Conservation (phyloP, 164 flowering plant species). For the Hamamelis virginiana region DNA sequence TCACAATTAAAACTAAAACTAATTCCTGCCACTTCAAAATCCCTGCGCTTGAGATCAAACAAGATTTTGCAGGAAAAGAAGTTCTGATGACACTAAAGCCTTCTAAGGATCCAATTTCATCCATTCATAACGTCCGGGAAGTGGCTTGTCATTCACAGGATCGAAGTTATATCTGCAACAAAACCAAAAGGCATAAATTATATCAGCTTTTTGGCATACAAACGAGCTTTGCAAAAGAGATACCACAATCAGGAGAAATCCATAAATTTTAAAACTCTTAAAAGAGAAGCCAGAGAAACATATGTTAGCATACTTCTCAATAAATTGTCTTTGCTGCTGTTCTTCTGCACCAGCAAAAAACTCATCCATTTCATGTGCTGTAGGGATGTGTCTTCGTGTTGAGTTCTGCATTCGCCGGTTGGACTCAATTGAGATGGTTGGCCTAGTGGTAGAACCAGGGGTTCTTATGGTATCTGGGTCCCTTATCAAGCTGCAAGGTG, state of each 20-base stretch:
- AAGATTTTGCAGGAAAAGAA: constrained; percentile 28
- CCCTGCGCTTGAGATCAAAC: constrained; percentile 23
- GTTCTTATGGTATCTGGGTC: constrained; percentile 37
- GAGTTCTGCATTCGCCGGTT: constrained; percentile 19
- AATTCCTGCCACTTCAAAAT: constrained; percentile 28
- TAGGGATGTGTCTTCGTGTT: constrained; percentile 28
- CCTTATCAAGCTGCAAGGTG: constrained; percentile 50
- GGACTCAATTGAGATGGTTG: constrained; percentile 20
- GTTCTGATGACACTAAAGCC: constrained; percentile 20
- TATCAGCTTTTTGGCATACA: too few species aligned
- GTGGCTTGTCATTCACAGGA: constrained; percentile 49
- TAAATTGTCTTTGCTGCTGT: constrained; percentile 39
- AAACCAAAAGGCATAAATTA: not conserved
- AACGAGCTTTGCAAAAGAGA: not conserved
- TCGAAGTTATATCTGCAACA: constrained; percentile 51
- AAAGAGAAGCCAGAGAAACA: not conserved
- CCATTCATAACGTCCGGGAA: constrained; percentile 52
- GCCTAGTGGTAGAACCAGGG: constrained; percentile 52
- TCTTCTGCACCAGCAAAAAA: constrained; percentile 45
- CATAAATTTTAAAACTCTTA: not conserved
- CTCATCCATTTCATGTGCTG: constrained; percentile 44
- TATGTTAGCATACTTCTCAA: constrained; percentile 35
- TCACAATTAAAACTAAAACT: constrained; percentile 26
- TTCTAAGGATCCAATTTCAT: constrained; percentile 38
- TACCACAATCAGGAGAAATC: not conserved